Base-by-base conservation (phyloP, 2,329 filamentous ascomycete species). In the Aureobasidium zeae region DNA sequence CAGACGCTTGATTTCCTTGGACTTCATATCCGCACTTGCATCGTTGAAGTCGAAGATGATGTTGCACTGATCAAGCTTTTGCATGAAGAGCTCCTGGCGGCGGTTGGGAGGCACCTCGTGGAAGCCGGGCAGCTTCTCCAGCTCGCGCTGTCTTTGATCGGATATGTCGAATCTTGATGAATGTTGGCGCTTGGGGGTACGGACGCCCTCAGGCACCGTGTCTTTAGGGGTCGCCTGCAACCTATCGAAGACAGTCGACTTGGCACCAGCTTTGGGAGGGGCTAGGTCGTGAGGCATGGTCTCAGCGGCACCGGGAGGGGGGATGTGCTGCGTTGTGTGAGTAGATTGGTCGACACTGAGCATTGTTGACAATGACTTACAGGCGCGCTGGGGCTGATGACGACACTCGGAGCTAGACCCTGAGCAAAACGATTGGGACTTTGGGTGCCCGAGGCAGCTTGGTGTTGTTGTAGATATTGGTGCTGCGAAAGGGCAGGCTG, bases 21-120 rank as follows among this genome's bases (percentile, higher is more conserved):
- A 94, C 66, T 98, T 98, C 88, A 98, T 96, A 62, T 98, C 91
- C 53, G 83, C 88, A 52, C 86, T 94, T 36, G 89, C 86, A 65
- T 98, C 91, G 62, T 96, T 98, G 70, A 98, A 98, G 68, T 98
- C 91, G 61, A 98, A 98, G 57, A 98, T 98, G 70, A 98, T 93
- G 62, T 98, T 98, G 72, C 91, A 98, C 64, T 98, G 91, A 58
- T 96, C 91, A 55, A 98, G 91, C 73, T 98, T 98, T 62, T 96
- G 88, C 88, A 98, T 95, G 67, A 98, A 98, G 13, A 98, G 76
- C 55, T 96, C 89, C 66, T 95, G 88, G 49, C 91, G 79, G 51
- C 89, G 80, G 61, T 94, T 94, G 12, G 91, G 91, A 9, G 89
- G 84, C 19, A 96, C 91, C 65, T 98, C 91, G 58, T 98, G 91